Evolutionary conservation across 352 stramenopile genomes (phyloP).

Genomic region (Phytophthora syringae): DNA sequence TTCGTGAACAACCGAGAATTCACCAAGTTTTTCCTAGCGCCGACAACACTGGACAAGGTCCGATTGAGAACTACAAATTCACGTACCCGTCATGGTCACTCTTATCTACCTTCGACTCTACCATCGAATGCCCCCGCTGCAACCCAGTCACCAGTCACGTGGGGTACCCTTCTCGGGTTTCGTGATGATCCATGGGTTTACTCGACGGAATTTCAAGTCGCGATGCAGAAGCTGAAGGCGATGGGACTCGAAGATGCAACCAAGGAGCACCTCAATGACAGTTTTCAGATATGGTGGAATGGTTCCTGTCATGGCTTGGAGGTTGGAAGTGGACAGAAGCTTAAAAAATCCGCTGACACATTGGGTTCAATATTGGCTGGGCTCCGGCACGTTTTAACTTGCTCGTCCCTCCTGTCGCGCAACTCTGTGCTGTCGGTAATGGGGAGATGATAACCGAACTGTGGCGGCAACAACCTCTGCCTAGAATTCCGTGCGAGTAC

Average conservation of each 20-base stretch:
- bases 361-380: neutral
- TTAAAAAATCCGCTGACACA: neutral
- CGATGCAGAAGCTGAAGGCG: neutral
- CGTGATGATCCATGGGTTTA: neutral
- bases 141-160: neutral
- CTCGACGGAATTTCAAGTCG: conserved; percentile 4
- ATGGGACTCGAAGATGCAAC: neutral
- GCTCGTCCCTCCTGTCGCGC: neutral
- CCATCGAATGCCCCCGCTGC: neutral
- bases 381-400: neutral
- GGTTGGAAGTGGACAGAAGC: neutral
- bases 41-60: too few relatives aligned
- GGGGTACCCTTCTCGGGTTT: neutral
- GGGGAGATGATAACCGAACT: neutral
- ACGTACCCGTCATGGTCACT: too few relatives aligned
- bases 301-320: neutral
- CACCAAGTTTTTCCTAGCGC: too few relatives aligned
- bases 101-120: neutral
- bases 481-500: neutral
- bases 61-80: too few relatives aligned
- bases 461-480: neutral
- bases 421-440: neutral
- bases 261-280: neutral
- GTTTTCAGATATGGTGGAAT: neutral
- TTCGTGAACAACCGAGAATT: neutral